Base-by-base conservation (phyloP, 352 stramenopile species). In the Pythium chondricola region DNA sequence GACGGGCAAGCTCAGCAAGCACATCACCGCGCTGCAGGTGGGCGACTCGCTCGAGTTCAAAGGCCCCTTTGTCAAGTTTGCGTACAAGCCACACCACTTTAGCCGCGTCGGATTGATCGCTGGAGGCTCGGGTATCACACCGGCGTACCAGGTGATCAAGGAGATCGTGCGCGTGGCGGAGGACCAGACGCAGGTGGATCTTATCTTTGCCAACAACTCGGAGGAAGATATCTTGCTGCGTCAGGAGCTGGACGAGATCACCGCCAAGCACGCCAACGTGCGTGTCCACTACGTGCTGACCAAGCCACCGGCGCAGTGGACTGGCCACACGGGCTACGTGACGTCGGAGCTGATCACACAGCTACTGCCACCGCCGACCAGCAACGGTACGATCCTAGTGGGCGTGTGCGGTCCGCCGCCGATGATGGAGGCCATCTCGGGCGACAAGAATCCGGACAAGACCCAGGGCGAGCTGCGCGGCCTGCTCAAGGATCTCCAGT, bases 11-110 rank as follows among this genome's bases (percentile, higher is more conserved):
- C 70, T 96, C 37, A 93, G 80, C 51, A 83, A 83, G 54, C 79
- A 95, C 62, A 85, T 96, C 21, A 63, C 79, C 39, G 53, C 68
- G 24, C 64, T 95, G 13, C 69, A 91, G 42, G 64, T 75, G 21
- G 85, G 85, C 27, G 85, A 95, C 53, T 57, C 66, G 47, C 62
- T 96, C 26, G 74, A 81, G 37, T 81, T 95, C 61, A 96, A 96
- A 65, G 85, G 85, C 9, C 85, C 85, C 18, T 83, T 94, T 49
- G 44, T 76, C 43, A 96, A 95, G 63, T 85, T 96, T 29, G 48
- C 72, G 36, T 94, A 95, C 71, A 76, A 74, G 61, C 63, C 83
- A 35, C 93, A 93, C 64, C 63, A 81, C 45, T 88, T 77, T 57
- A 87, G 86, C 60, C 67, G 77, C 20, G 71, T 95, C 30, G 81